phyloP scores from a whole-genome alignment of 257 asterid species.

The Solanum paucissectum region DNA sequence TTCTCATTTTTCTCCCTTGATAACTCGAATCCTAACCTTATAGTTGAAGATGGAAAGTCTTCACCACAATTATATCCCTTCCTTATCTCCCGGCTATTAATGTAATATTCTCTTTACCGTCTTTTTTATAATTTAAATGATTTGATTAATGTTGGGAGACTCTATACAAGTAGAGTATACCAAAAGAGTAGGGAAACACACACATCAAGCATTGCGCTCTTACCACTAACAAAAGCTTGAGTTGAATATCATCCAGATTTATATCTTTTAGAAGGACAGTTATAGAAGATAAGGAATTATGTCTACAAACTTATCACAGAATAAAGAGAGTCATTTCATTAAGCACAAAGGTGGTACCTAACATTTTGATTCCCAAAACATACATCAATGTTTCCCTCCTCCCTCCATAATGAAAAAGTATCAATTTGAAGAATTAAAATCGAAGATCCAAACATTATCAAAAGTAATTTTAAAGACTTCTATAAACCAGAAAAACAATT shows the following conservation, averaged over 20 bases:
- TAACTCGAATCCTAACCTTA: background rate
- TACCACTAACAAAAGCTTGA: background rate
- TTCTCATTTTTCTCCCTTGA: background rate
- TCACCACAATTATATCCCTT: background rate
- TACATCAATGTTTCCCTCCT: background rate
- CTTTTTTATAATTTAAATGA: background rate
- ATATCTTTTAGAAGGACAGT: background rate
- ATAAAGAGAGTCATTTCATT: background rate
- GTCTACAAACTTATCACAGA: background rate
- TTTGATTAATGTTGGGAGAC: background rate
- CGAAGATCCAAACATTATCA: background rate
- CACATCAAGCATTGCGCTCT: background rate
- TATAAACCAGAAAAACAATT: background rate
- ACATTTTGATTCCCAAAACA: background rate
- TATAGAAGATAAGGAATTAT: background rate
- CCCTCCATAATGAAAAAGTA: background rate
- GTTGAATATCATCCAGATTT: background rate
- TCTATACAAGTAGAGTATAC: background rate
- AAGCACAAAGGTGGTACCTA: background rate
- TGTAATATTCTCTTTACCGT: background rate
- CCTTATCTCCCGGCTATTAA: background rate
- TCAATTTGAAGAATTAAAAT: background rate
- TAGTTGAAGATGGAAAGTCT: background rate
- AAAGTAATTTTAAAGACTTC: background rate
- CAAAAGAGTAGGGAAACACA: background rate